Conservation (phyloP, 176 grass and related monocot genomes). For the Bolboschoenus planiculmis region DNA sequence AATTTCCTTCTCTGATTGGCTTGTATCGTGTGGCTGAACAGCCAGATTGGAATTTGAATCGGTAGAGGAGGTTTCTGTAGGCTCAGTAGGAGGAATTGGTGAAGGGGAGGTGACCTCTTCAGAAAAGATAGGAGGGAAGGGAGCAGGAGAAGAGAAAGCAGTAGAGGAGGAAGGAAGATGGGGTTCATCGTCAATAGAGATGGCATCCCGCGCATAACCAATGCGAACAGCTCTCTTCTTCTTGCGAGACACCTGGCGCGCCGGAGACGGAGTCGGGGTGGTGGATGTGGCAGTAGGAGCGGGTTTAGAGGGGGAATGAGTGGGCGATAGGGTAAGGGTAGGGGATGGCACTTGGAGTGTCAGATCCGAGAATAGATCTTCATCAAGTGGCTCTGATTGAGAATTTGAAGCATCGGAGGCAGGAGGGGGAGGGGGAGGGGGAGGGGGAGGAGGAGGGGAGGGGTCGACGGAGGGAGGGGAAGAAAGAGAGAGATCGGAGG, state of each 20-base stretch:
- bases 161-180: constrained; percentile 27
- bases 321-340: constrained; percentile 9
- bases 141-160: not conserved
- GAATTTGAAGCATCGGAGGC: not conserved
- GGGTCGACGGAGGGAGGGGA: not conserved
- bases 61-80: not conserved
- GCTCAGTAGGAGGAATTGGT: not conserved
- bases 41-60: constrained; percentile 14
- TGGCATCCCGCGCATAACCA: constrained; percentile 59
- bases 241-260: constrained; percentile 55
- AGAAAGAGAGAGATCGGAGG: constrained; percentile 23
- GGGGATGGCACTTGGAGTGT: constrained; percentile 47
- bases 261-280: constrained; percentile 21
- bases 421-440: not conserved
- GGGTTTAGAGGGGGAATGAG: not conserved
- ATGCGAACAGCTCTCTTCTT: constrained; percentile 94
- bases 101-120: not conserved
- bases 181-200: constrained; percentile 20
- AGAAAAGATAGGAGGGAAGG: not conserved
- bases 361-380: constrained; percentile 98
- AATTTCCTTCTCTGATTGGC: not conserved
- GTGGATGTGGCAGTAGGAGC: constrained; percentile 11
- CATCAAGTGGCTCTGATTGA: constrained; percentile 47
- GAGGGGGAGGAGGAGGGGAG: constrained; percentile 21
- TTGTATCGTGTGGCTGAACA: not conserved